Base-by-base conservation (phyloP, 2,329 filamentous ascomycete species). In the Fusarium nygamai region DNA sequence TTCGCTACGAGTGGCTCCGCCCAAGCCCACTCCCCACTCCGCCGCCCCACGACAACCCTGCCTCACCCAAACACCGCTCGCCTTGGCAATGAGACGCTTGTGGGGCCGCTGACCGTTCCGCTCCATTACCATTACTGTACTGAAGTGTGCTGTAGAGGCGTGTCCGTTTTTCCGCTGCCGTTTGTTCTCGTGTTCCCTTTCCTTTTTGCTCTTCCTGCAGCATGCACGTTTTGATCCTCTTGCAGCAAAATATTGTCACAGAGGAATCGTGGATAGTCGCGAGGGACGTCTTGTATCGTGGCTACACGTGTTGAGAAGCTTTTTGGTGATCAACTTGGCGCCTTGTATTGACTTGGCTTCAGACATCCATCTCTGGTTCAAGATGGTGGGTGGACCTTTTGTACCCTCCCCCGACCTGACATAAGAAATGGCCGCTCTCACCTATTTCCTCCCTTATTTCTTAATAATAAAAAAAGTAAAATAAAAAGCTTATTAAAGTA, bases 21-120 rank as follows among this genome's bases (percentile, higher is more conserved):
- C 38, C 29, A 46, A 38, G 24, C 53, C 68, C 64, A 68, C 22
- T 24, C 6, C 24, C 34, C 57, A 57, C 68, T 74, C 72, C 68
- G 72, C 71, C 51, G 51, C 19, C 71, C 71, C 59, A 48, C 9
- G 39, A 50, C 8, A 71, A 41, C 71, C 71, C 44, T 74, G 67
- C 48, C 59, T 33, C 44, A 53, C 22, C 43, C 47, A 59, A 50
- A 50, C 56, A 38, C 33, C 9, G 39, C 68, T 36, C 27, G 10
- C 5, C 72, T 74, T 74, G 72, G 72, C 72, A 64, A 64, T 64
- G 68, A n/a, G 19, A 60, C 53, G 13, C 31, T 7, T 46, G 61
- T 75, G 72, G 72, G 72, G 72, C 72, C 72, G 72, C 72, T 58
- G 64, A 61, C 60, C 71, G 68, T 72, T 75, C 72, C 72, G 72